These are phyloP conservation scores for Paracoccidioides brasiliensis DNA, from an alignment of 2,329 filamentous ascomycete species.

Conservation along the genomic window DNA sequence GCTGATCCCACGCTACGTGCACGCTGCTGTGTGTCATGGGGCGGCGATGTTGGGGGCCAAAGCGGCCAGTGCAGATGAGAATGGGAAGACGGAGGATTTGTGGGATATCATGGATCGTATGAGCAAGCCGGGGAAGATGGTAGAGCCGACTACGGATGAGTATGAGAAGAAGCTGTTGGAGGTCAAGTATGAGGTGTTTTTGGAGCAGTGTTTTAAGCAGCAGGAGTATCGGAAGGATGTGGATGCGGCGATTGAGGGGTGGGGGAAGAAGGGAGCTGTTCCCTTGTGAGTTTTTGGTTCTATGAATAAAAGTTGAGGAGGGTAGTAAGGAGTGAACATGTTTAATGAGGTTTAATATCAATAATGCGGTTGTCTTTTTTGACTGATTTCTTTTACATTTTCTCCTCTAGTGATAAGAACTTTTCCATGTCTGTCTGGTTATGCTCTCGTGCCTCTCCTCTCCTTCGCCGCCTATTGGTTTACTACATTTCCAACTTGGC, in stretches of 20 bases:
- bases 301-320: background rate
- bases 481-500: no score
- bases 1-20: slow-evolving; percentile 82
- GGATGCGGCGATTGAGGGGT: slow-evolving; percentile 45
- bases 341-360: no score
- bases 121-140: slow-evolving; percentile 81
- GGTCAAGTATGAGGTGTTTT: slow-evolving; percentile 89
- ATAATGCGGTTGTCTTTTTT: no score
- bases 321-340: no score
- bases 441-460: no score
- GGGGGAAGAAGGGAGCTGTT: slow-evolving; percentile 17
- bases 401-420: no score
- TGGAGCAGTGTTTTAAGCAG: slow-evolving; percentile 82
- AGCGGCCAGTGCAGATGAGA: slow-evolving; percentile 69
- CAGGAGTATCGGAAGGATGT: slow-evolving; percentile 67
- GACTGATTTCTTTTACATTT: background rate
- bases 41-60: slow-evolving; percentile 97
- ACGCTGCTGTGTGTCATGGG: slow-evolving; percentile 93
- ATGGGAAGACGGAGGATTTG: slow-evolving; percentile 69
- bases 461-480: no score
- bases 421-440: no score
- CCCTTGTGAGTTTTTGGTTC: background rate
- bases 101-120: slow-evolving; percentile 98
- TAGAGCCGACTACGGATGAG: slow-evolving; percentile 58
- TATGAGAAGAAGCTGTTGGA: slow-evolving; percentile 67